Evolutionary conservation across 768 basidiomycete genomes (phyloP).

Genomic region (Leucogyrophana mollusca): DNA sequence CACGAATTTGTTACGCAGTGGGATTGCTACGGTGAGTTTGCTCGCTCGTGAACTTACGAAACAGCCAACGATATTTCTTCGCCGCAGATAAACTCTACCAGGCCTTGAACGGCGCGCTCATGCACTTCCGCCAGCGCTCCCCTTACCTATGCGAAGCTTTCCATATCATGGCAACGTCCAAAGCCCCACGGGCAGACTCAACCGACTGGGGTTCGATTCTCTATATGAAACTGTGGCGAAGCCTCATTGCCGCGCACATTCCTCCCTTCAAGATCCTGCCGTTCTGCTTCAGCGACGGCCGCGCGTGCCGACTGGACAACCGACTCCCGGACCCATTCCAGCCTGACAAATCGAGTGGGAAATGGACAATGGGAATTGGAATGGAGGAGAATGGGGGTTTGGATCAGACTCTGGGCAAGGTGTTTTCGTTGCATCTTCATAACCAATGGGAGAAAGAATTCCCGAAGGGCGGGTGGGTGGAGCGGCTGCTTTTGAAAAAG

Average conservation of each 20-base stretch:
- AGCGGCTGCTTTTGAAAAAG: constrained; percentile 65
- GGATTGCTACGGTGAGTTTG: constrained; percentile 89
- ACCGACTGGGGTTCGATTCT: constrained; percentile 94
- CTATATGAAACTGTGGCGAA: constrained; percentile 89
- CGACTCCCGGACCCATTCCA: constrained; percentile 90
- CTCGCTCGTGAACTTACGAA: neutral
- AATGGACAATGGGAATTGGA: constrained; percentile 68
- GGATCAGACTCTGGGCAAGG: constrained; percentile 59
- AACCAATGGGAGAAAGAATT: constrained; percentile 95
- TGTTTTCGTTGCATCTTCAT: constrained; percentile 91
- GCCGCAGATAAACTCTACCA: constrained; percentile 67
- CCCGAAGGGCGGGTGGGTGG: constrained; percentile 84
- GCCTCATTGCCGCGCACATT: constrained; percentile 67
- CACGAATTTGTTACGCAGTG: constrained; percentile 98
- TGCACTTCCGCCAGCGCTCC: constrained; percentile 89
- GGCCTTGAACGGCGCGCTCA: constrained; percentile 89
- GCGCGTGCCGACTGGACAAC: constrained; percentile 90
- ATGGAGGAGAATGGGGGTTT: constrained; percentile 61
- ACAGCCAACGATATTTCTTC: neutral
- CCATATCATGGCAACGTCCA: constrained; percentile 78
- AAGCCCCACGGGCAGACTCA: constrained; percentile 70
- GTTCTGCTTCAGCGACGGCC: constrained; percentile 92
- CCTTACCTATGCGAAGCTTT: constrained; percentile 98
- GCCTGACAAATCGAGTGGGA: constrained; percentile 48
- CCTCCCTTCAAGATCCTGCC: constrained; percentile 91